A percentile compares a stretch with the other conserved stretches of the same genome.
These are phyloP conservation scores for Dothiorella sarmentorum DNA, from an alignment of 2,329 filamentous ascomycete species.

Conservation along the genomic window DNA sequence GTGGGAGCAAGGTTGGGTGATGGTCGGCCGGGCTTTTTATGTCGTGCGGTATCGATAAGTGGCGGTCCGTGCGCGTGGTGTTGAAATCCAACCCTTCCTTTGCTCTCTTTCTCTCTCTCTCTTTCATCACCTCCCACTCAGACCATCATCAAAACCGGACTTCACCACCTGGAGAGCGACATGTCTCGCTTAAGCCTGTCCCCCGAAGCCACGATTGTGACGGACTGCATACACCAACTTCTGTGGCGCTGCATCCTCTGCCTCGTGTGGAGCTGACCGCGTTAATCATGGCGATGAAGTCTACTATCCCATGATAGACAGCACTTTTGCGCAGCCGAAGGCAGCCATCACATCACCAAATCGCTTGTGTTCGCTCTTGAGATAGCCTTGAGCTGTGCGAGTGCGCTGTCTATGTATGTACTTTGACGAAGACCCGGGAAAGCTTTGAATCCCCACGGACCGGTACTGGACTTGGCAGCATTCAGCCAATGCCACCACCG, in stretches of 20 bases:
- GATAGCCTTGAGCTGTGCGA: too few species aligned
- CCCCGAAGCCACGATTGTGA: background rate
- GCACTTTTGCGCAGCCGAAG: too few species aligned
- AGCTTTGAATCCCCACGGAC: background rate
- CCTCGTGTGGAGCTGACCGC: too few species aligned
- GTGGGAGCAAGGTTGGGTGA: background rate
- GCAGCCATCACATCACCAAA: too few species aligned
- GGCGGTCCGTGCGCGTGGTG: conserved; percentile 1
- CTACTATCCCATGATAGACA: too few species aligned
- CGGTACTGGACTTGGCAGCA: background rate
- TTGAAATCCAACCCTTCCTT: background rate
- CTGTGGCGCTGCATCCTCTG: background rate
- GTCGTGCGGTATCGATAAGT: background rate
- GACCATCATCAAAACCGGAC: too few species aligned
- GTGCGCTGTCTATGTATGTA: too few species aligned
- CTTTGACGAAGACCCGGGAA: too few species aligned
- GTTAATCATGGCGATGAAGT: too few species aligned
- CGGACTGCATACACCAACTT: background rate
- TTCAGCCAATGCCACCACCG: background rate
- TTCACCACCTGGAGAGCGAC: too few species aligned
- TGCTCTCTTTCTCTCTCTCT: background rate
- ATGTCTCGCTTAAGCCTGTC: background rate
- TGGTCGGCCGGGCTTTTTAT: background rate
- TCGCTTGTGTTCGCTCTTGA: too few species aligned
- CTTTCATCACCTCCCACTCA: background rate